These are phyloP conservation scores for Cyclotella baltica DNA, from an alignment of 108 stramenopile genomes.

Conservation along the genomic window DNA sequence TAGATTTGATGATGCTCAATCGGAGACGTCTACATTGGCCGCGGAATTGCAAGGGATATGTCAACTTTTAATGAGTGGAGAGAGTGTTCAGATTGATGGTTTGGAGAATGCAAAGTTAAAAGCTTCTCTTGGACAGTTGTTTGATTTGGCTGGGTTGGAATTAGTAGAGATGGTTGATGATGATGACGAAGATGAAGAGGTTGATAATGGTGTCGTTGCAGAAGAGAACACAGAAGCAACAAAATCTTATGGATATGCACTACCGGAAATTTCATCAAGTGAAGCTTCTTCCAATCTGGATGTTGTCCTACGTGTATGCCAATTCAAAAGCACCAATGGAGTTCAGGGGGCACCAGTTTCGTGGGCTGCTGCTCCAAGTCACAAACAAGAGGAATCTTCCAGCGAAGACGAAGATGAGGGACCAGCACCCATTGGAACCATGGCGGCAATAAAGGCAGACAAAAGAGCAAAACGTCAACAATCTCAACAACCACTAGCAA, in stretches of 20 bases:
- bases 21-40: conserved; percentile 41
- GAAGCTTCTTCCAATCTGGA: conserved; percentile 25
- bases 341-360: conserved; percentile 30
- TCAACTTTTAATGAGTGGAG: conserved; percentile 66
- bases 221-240: conserved; percentile 7
- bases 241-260: conserved; percentile 66
- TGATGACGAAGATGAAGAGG: conserved; percentile 52
- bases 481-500: conserved; percentile 42
- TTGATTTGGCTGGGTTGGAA: conserved; percentile 70
- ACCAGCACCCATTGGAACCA: conserved; percentile 62
- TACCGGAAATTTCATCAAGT: conserved; percentile 52
- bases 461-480: conserved; percentile 41
- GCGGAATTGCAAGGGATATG: conserved; percentile 69
- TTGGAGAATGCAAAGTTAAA: conserved; percentile 71
- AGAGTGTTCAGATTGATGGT: conserved; percentile 78
- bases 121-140: conserved; percentile 60
- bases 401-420: conserved; percentile 75
- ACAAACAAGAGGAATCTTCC: conserved; percentile 30
- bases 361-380: conserved; percentile 21
- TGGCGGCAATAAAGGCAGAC: conserved; percentile 39
- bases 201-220: conserved; percentile 19
- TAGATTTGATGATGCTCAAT: conserved; percentile 47
- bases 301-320: conserved; percentile 50
- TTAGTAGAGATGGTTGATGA: conserved; percentile 75
- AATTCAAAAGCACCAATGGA: conserved; percentile 54